Evolutionary conservation across 257 asterid genomes (phyloP), one percentile per base, ranked within the genome.

Genomic region (Gentiana straminea): DNA sequence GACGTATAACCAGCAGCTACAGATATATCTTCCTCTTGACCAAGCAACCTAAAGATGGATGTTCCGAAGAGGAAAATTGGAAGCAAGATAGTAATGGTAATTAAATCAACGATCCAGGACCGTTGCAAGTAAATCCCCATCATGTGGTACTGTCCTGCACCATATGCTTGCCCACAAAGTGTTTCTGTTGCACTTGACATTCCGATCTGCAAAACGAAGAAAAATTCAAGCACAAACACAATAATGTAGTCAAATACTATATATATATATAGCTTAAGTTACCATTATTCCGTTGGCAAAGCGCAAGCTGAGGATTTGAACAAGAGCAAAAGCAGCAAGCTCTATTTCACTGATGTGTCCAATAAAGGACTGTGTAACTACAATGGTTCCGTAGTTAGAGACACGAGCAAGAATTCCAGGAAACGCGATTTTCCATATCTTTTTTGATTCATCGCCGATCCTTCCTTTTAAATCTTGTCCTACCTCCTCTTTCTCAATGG

Each of bases 161-260:
- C 97, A 56, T 34, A 86, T 43, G 97, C 93, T 80, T 89, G 97
- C 59, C 97, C 97, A 48, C 97, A 89, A 0, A 89, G 90, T 12
- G 97, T 89, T 64, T 89, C 97, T 2, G 97, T 89, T 38, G 97
- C 97, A 75, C 97, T 89, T 5, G 97, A 86, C 97, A 89, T 89
- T 64, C 97, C 97, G 58, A 89, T 67, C 97, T 89, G 82, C 24
- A 24, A 24, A 24, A 24, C 24, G 24, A 24, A 24, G 24, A 24
- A 24, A 24, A 24, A 24, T 24, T 24, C 24, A 24, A 24, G 24
- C 24, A 24, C 24, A 24, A 0, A 24, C 24, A 24, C 24, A 24
- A 24, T 0, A 24, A 24, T 24, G 24, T 24, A 24, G 24, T 57
- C 6, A 41, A 9, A 32, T 9, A 24, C 24, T 24, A 24, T 24